Conservation (phyloP, 164 flowering plant species). For the Houttuynia cordata region DNA sequence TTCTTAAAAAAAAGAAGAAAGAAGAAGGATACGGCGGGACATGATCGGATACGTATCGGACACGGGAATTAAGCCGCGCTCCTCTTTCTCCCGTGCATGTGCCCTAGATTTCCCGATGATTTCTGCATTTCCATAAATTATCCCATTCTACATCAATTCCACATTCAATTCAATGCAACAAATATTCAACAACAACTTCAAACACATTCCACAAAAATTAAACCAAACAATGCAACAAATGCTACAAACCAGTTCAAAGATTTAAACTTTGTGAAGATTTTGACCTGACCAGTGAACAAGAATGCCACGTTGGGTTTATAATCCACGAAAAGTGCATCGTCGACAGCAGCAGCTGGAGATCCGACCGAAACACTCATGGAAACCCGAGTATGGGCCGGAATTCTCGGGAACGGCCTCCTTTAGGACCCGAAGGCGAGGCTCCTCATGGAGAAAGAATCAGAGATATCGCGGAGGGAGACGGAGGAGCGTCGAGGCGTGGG, state of each 20-base stretch:
- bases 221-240: not conserved
- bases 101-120: too few species aligned
- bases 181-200: too few species aligned
- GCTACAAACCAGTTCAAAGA: not conserved
- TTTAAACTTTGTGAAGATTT: too few species aligned
- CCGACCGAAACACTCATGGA: conserved; percentile 62
- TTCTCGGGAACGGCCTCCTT: conserved; percentile 17
- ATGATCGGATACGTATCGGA: too few species aligned
- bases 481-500: conserved; percentile 13
- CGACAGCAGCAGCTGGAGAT: conserved; percentile 25
- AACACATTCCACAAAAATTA: not conserved
- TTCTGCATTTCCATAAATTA: too few species aligned
- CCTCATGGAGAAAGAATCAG: not conserved
- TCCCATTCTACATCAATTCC: too few species aligned
- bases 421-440: conserved; percentile 2
- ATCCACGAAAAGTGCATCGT: conserved; percentile 66
- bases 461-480: not conserved
- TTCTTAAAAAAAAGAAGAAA: too few species aligned
- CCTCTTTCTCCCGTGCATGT: too few species aligned
- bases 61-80: too few species aligned
- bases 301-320: conserved; percentile 71
- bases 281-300: conserved; percentile 95
- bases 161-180: too few species aligned
- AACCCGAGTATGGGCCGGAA: conserved; percentile 42
- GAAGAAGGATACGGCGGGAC: too few species aligned